phyloP scores from a whole-genome alignment of 1,139 yeast genomes.

The Geotrichum histeridarum region DNA sequence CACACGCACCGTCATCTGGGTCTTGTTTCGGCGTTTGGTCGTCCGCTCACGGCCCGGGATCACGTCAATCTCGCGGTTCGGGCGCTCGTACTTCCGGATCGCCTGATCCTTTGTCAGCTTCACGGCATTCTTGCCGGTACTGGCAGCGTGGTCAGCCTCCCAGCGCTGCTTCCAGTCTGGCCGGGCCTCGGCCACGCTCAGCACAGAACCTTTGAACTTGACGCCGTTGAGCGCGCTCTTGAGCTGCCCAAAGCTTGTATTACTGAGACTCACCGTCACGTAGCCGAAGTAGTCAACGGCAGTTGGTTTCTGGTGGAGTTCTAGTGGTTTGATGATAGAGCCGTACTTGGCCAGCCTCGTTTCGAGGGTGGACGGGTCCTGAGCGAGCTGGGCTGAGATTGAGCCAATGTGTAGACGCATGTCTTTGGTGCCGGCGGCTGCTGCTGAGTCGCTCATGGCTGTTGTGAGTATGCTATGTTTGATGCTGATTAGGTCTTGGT shows the following conservation, averaged over 20 bases:
- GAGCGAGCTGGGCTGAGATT: conserved; percentile 51
- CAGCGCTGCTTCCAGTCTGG: conserved; percentile 45
- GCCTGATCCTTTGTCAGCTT: conserved; percentile 40
- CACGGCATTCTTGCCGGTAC: conserved; percentile 28
- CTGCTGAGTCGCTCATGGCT: background rate
- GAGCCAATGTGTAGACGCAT: conserved; percentile 64
- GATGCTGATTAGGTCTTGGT: background rate
- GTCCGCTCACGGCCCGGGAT: conserved; percentile 61
- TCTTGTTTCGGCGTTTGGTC: conserved; percentile 43
- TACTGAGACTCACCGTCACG: conserved; percentile 52
- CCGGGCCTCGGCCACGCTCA: conserved; percentile 50
- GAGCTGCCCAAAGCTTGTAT: conserved; percentile 46
- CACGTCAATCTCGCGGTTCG: conserved; percentile 45
- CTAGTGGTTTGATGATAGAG: conserved; percentile 41
- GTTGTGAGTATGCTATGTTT: background rate
- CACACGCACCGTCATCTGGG: conserved; percentile 59
- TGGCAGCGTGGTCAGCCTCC: conserved; percentile 39
- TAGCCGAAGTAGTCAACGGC: conserved; percentile 60
- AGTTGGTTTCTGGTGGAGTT: conserved; percentile 47
- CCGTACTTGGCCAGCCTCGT: conserved; percentile 52
- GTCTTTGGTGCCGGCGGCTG: background rate
- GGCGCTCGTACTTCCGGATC: conserved; percentile 41
- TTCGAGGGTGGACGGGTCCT: conserved; percentile 43
- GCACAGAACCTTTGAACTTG: conserved; percentile 65
- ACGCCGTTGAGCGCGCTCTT: conserved; percentile 60